Conservation (phyloP, 31 red algal genomes). For the Porphyra umbilicalis region DNA sequence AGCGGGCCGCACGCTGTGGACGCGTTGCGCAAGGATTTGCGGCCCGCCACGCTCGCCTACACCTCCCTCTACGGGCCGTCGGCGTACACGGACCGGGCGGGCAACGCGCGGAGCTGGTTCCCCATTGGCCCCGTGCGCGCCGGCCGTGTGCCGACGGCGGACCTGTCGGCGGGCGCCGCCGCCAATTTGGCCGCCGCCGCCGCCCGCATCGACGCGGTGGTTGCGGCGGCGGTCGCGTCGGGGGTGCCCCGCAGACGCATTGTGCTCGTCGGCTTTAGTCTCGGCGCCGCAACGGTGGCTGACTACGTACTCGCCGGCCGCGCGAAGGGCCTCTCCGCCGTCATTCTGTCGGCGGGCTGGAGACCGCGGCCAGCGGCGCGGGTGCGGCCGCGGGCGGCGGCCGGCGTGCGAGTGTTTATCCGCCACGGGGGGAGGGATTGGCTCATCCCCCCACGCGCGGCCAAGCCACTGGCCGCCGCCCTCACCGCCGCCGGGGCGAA, state of each 20-base stretch:
- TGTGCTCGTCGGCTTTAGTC: background rate
- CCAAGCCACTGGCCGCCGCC: background rate
- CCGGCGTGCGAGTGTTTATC: background rate
- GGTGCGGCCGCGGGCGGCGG: background rate
- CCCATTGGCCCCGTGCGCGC: background rate
- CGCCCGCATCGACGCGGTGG: background rate
- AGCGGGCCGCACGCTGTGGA: background rate
- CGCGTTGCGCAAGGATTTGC: background rate
- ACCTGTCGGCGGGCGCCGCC: background rate
- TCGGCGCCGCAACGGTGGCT: background rate
- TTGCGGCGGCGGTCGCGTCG: background rate
- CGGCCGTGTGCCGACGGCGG: background rate
- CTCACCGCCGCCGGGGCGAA: background rate
- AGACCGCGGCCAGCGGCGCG: background rate
- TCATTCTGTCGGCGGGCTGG: background rate
- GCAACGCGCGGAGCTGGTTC: background rate
- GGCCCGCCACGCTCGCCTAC: background rate
- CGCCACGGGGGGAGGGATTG: background rate
- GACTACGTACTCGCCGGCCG: background rate
- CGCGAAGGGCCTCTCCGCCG: background rate
- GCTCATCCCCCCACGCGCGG: background rate
- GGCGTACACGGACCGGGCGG: background rate
- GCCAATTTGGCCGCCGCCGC: background rate
- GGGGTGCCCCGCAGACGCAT: background rate
- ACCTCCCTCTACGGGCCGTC: background rate